A percentile compares a stretch with the other conserved stretches of the same genome.
These are phyloP conservation scores for Asterionellopsis glacialis DNA, from an alignment of 108 stramenopile species.

Conservation along the genomic window DNA sequence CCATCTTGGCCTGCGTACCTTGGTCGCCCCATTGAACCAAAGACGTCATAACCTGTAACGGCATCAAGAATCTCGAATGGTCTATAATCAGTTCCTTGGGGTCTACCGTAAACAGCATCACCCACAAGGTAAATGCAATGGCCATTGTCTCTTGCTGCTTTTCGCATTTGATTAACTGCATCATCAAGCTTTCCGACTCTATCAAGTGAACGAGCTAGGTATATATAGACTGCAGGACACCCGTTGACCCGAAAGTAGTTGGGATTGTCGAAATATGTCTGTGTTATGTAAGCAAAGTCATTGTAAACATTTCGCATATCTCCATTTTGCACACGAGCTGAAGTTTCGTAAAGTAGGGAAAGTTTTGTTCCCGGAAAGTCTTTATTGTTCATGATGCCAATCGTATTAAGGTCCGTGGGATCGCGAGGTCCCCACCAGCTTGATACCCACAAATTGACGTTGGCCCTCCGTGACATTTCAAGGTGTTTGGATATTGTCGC, in stretches of 20 bases:
- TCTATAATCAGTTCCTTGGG: not conserved
- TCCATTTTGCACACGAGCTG: not conserved
- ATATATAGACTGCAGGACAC: conserved; percentile 26
- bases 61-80: conserved; percentile 9
- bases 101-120: conserved; percentile 9
- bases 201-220: conserved; percentile 4
- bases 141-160: conserved; percentile 9
- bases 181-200: not conserved
- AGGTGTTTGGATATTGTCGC: conserved; percentile 17
- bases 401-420: conserved; percentile 11
- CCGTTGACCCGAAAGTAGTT: conserved; percentile 31
- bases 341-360: conserved; percentile 16
- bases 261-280: conserved; percentile 27
- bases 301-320: conserved; percentile 1
- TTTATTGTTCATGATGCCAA: conserved; percentile 14
- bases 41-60: conserved; percentile 16
- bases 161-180: conserved; percentile 7
- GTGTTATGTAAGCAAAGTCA: conserved; percentile 22
- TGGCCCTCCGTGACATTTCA: conserved; percentile 17
- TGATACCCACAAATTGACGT: conserved; percentile 27
- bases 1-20: conserved; percentile 12
- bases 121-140: conserved; percentile 13
- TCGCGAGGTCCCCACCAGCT: conserved; percentile 13
- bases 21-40: conserved; percentile 24
- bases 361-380: conserved; percentile 7